Conservation (phyloP, 106 monocot genomes). For the Dactylorhiza incarnata region DNA sequence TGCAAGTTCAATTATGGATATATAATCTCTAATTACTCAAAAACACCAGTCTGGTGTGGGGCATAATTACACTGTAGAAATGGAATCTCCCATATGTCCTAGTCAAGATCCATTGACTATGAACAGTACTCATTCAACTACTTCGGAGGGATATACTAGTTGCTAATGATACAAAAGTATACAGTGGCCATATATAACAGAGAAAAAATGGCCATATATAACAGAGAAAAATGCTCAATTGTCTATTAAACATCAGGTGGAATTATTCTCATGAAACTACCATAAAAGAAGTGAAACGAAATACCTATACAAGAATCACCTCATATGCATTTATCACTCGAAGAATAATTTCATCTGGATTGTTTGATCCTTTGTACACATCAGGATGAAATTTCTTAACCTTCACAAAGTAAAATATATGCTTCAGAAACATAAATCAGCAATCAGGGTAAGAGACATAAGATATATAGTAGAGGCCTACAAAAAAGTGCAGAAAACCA, state of each 20-base stretch:
- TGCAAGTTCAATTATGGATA: neutral
- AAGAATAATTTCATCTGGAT: slow-evolving; percentile 54
- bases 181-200: neutral
- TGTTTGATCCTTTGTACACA: slow-evolving; percentile 44
- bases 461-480: neutral
- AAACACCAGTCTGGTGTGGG: neutral
- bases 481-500: neutral
- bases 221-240: neutral
- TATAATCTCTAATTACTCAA: neutral
- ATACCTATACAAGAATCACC: slow-evolving; percentile 17
- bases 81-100: neutral
- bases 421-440: neutral
- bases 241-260: neutral
- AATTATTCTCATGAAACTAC: neutral
- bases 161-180: neutral
- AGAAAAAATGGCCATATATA: neutral
- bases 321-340: slow-evolving; percentile 72
- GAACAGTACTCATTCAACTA: neutral
- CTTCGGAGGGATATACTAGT: neutral
- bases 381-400: slow-evolving; percentile 96
- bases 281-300: neutral
- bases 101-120: neutral
- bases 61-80: neutral
- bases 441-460: neutral
- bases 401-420: slow-evolving; percentile 20